Percentiles rank a stretch among this genome's conserved stretches.
Evolutionary conservation across 768 basidiomycete genomes (phyloP).

Genomic region (Tephrocybe sp.): DNA sequence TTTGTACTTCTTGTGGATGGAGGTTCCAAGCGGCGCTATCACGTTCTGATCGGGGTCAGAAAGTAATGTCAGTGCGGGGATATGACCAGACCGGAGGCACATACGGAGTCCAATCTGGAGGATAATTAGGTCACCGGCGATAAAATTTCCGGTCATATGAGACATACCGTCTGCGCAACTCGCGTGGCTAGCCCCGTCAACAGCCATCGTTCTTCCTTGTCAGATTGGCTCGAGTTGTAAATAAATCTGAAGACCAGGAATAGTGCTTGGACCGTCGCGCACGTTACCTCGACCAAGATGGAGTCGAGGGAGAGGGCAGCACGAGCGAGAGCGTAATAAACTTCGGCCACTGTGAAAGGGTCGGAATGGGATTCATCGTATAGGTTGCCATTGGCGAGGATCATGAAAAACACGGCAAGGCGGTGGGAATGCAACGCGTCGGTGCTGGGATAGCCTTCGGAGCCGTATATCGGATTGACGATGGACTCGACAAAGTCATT

Average conservation of each 20-base stretch:
- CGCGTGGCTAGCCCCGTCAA: conserved; percentile 43
- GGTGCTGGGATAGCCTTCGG: conserved; percentile 27
- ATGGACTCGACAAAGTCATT: conserved; percentile 41
- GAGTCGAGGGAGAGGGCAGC: conserved; percentile 49
- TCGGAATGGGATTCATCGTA: conserved; percentile 38
- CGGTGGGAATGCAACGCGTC: conserved; percentile 43
- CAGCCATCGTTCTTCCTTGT: conserved; percentile 49
- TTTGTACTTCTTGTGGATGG: conserved; percentile 42
- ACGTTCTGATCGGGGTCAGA: conserved; percentile 36
- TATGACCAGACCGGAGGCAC: conserved; percentile 16
- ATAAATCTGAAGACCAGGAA: conserved; percentile 43
- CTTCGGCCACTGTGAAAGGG: conserved; percentile 31
- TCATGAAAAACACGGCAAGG: conserved; percentile 52
- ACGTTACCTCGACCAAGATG: conserved; percentile 42
- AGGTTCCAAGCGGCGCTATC: conserved; percentile 51
- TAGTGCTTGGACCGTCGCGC: conserved; percentile 46
- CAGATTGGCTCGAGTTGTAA: conserved; percentile 40
- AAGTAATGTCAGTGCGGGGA: neutral
- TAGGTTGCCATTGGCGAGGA: conserved; percentile 46
- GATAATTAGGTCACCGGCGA: neutral
- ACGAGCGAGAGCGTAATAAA: conserved; percentile 47
- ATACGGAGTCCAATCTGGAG: conserved; percentile 51
- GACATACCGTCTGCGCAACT: conserved; percentile 44
- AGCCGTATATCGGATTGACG: conserved; percentile 42
- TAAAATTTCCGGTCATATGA: neutral